Base-by-base conservation (phyloP, 768 basidiomycete genomes). In the Mycena haematopus region DNA sequence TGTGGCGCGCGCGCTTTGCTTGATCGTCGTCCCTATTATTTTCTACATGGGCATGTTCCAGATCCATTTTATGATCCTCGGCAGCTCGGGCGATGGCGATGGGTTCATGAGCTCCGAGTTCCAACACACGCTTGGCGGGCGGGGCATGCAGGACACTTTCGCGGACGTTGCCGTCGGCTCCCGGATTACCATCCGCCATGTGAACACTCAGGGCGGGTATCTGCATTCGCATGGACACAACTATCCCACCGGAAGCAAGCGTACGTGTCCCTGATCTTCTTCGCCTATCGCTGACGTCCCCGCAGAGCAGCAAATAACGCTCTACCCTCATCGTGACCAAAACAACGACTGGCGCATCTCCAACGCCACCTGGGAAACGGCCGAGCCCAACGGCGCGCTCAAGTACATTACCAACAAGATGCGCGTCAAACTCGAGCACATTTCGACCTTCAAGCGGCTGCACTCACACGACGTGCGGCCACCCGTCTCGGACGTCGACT, bases 51-150 rank as follows among this genome's bases (percentile, higher is more conserved):
- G 80, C 72, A 97, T 97, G 92, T 99, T 99, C 80, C 84, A 90
- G 75, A 88, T 99, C 55, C 97, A 99, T 74, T 98, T 99, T 77
- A 71, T 89, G 71, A 84, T 99, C 67, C 80, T 99, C 29, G 85
- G 87, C 70, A 91, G 90, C 75, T 91, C 92, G 2, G 97, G 97
- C 33, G 96, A 99, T 55, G 97, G 97, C 0, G 97, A 99, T 73
- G 95, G 96, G 0, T 99, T 99, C 77, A 99, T 99, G 97, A 96
- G 93, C 78, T 93, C 95, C 2, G 96, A 95, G 73, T 99, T 99
- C 79, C 96, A 98, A 77, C 96, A 99, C 72, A 98, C 96, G 0
- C 81, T 99, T 14, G 82, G 88, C 17, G 95, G 95, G 7, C 88
- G 88, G 46, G 86, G 90, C 8, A 98, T 99, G 97, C 82, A 83